Conservation (phyloP, 108 stramenopile genomes). For the Conticribra weissflogii region DNA sequence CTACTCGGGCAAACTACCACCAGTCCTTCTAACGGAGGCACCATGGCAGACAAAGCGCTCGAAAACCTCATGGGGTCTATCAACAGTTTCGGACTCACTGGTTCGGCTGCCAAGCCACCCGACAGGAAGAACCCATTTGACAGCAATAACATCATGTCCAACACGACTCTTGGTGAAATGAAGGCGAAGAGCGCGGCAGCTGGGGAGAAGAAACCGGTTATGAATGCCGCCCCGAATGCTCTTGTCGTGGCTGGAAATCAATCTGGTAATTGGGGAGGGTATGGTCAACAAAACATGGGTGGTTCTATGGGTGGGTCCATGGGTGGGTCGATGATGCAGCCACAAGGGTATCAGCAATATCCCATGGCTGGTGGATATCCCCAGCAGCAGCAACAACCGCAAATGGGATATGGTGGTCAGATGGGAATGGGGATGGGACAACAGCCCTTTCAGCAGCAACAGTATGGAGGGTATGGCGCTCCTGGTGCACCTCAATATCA, state of each 20-base stretch:
- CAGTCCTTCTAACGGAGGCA: conserved; percentile 26
- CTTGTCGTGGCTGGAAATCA: conserved; percentile 70
- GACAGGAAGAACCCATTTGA: conserved; percentile 37
- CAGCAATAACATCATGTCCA: conserved; percentile 68
- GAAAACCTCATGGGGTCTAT: conserved; percentile 48
- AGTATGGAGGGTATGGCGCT: conserved; percentile 14
- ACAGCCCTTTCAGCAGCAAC: conserved; percentile 39
- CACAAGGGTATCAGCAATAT: conserved; percentile 37
- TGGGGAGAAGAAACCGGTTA: conserved; percentile 48
- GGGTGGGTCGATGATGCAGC: conserved; percentile 30
- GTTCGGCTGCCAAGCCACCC: conserved; percentile 30
- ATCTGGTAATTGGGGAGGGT: conserved; percentile 69
- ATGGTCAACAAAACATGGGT: conserved; percentile 38
- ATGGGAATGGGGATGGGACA: conserved; percentile 34
- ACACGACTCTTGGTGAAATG: conserved; percentile 47
- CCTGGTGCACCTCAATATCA: conserved; percentile 49
- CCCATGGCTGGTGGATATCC: conserved; percentile 35
- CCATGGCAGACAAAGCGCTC: conserved; percentile 38
- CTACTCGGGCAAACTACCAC: conserved; percentile 29
- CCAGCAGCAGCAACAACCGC: conserved; percentile 39
- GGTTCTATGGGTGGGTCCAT: conserved; percentile 16
- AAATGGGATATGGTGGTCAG: conserved; percentile 59
- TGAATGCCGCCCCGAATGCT: conserved; percentile 56
- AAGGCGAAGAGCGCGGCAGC: conserved; percentile 25
- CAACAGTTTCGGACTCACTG: conserved; percentile 34